Evolutionary conservation across 208 protist species (phyloP), one percentile per base, ranked within the genome.

Genomic region (Crithidia acanthocephali): DNA sequence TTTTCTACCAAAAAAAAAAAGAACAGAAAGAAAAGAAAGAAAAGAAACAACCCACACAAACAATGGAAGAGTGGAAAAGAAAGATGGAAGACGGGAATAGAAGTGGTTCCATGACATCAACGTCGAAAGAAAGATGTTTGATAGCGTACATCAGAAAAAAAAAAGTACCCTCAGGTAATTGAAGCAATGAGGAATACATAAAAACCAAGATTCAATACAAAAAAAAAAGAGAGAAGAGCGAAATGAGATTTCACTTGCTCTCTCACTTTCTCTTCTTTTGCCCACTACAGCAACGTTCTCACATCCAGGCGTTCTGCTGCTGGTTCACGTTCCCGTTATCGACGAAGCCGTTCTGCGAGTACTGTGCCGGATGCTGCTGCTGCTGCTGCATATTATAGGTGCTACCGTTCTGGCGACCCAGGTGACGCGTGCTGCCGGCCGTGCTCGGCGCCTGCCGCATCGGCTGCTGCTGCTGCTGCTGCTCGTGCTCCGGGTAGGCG

Each of bases 401-500:
- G 48, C 48, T 58, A 58, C 48, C 62, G 50, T 68, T 68, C 35
- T 57, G 62, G 25, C 48, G 47, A 18, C 62, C 48, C 18, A 68
- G 33, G 22, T 68, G 62, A 35, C 50, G 62, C 6, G 20, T 32
- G 48, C 62, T 58, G 50, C 48, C 48, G 32, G 32, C 28, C 23
- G 30, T 37, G 50, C 30, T 56, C 33, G 48, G 22, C 32, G 23
- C 23, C 20, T 45, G 30, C 0, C 42, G 35, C 35, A 13, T 5
- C 35, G 35, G 35, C 35, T 5, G 35, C 35, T 40, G 47, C 62
- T 45, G 47, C 62, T 42, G 62, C 30, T 28, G 33, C 62, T 44
- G 50, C 35, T 60, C 23, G 22, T 51, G 6, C n/a, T 28, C 6
- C 11, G 2, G 2, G 47, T 56, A 53, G 61, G 6, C 47, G 47